phyloP scores from a whole-genome alignment of 257 asterid species.

The Cinchona pubescens region DNA sequence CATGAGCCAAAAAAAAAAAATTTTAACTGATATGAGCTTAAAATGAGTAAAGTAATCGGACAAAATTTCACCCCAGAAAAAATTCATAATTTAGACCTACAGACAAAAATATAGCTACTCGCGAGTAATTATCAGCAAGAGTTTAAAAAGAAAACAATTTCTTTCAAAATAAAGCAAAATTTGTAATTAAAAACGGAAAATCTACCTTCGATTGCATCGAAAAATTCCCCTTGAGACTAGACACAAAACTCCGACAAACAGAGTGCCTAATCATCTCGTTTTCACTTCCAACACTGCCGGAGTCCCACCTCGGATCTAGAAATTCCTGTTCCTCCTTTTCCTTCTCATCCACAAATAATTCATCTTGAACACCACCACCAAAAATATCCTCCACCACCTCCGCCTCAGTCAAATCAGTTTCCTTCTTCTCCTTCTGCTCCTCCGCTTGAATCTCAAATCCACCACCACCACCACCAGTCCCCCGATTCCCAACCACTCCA shows the following conservation, averaged over 20 bases:
- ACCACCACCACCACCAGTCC: slow-evolving; percentile 18
- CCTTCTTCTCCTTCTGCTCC: slow-evolving; percentile 6
- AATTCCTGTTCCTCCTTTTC: slow-evolving; percentile 36
- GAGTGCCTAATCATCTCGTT: slow-evolving; percentile 33
- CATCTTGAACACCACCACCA: slow-evolving; percentile 5
- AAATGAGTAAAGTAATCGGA: too few relatives aligned
- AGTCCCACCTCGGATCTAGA: slow-evolving; percentile 41
- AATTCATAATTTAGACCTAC: too few relatives aligned
- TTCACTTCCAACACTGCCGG: slow-evolving; percentile 34
- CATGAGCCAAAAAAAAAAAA: too few relatives aligned
- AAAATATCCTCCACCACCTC: slow-evolving; percentile 22
- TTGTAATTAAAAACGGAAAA: background rate
- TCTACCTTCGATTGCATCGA: slow-evolving; percentile 81
- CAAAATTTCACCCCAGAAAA: too few relatives aligned
- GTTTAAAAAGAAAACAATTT: too few relatives aligned
- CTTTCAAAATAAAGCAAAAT: background rate
- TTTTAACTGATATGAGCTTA: too few relatives aligned
- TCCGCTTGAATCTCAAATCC: slow-evolving; percentile 25
- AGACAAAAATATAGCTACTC: too few relatives aligned
- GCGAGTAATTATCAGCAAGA: too few relatives aligned
- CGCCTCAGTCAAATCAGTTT: slow-evolving; percentile 5
- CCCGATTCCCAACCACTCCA: slow-evolving; percentile 25
- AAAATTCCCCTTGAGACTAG: slow-evolving; percentile 66
- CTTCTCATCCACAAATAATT: slow-evolving; percentile 9
- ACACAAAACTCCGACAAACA: slow-evolving; percentile 56